Base-by-base conservation (phyloP, 768 basidiomycete species). In the Mycena kentingensis region DNA sequence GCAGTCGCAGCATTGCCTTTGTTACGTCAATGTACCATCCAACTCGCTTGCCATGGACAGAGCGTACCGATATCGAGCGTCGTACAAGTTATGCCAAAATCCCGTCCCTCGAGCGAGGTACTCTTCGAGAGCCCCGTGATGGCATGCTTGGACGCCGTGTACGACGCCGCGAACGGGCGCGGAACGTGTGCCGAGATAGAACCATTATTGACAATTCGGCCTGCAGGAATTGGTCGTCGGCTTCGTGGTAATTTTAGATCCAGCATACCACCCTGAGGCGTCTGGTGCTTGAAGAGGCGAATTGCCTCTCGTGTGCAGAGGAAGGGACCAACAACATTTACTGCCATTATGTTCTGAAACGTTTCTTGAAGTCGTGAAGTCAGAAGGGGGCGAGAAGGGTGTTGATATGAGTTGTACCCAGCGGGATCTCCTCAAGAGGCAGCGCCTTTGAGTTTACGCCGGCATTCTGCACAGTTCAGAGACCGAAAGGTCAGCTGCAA, bases 151-250 rank as follows among this genome's bases (percentile, higher is more conserved):
- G 88, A 85, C 46, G 80, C 73, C 0, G 88, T 86, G 66, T 94
- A 94, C 0, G 90, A 76, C 21, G 66, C 67, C 1, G 80, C 73
- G 60, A 81, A 67, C 1, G 84, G 85, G n/a, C 88, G 78, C 1
- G 90, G 88, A 3, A 80, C 73, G 54, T 86, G 80, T 0, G 88
- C 87, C 1, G 86, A 78, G 21, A 90, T 73, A n/a, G 84, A 88
- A 1, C 90, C 91, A 60, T 93, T 92, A 72, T 93, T 92, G 70
- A 95, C 87, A 55, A 93, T 88, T 18, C 89, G 79, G 2, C 83
- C 84, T 85, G 53, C 10, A 34, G 24, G 32, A 8, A 22, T 16
- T 1, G 22, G 53, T 19, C 26, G 34, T 46, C 41, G 38, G 29
- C 25, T 18, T 18, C 24, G 24, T 7, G 36, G 39, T 22, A 13